Evolutionary conservation across 495 filamentous ascomycete genomes (phyloP).

Genomic region (Xylaria bambusicola): DNA sequence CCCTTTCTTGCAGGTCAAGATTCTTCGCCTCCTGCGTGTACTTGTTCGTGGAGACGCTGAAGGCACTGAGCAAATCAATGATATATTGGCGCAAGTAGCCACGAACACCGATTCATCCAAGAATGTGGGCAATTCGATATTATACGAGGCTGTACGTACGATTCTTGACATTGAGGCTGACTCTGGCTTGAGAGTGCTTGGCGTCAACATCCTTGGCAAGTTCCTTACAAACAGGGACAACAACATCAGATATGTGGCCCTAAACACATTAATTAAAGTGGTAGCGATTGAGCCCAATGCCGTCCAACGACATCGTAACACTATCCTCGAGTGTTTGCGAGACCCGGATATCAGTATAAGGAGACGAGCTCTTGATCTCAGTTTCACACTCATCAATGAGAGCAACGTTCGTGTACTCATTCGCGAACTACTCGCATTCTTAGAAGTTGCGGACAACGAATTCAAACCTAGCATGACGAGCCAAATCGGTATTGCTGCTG

Average conservation of each 20-base stretch:
- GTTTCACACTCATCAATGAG: slow-evolving; percentile 97
- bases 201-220: slow-evolving; percentile 97
- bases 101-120: slow-evolving; percentile 98
- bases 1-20: slow-evolving; percentile 98
- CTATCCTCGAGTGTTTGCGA: slow-evolving; percentile 91
- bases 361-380: slow-evolving; percentile 89
- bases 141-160: slow-evolving; percentile 96
- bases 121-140: slow-evolving; percentile 96
- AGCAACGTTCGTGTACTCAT: slow-evolving; percentile 91
- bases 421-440: slow-evolving; percentile 86
- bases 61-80: slow-evolving; percentile 96
- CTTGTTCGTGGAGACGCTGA: slow-evolving; percentile 83
- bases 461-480: slow-evolving; percentile 98
- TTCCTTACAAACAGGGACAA: slow-evolving; percentile 98
- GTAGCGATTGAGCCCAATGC: slow-evolving; percentile 98
- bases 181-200: slow-evolving; percentile 86
- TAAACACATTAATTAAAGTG: slow-evolving; percentile 97
- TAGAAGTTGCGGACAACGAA: slow-evolving; percentile 96
- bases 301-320: slow-evolving; percentile 94
- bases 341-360: slow-evolving; percentile 99
- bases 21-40: slow-evolving; percentile 80
- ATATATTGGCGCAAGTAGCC: slow-evolving; percentile 96
- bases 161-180: slow-evolving; percentile 98
- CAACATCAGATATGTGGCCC: slow-evolving; percentile 96
- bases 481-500: slow-evolving; percentile 95